Base-by-base conservation (phyloP, 2,329 filamentous ascomycete species). In the Xylaria hypoxylon region DNA sequence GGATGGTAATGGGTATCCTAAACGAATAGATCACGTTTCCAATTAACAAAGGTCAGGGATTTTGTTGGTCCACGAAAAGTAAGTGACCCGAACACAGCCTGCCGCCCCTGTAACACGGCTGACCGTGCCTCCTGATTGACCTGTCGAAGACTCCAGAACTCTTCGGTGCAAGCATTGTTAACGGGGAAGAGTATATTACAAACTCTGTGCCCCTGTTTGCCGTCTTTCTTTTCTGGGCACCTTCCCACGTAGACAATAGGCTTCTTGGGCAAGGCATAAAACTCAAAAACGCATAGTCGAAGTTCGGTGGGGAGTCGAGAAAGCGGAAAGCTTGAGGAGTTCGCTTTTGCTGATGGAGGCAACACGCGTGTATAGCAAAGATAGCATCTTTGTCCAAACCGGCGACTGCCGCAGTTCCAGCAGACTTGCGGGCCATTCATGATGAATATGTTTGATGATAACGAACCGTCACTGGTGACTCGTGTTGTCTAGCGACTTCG, bases 61-160 rank as follows among this genome's bases (percentile, higher is more conserved):
- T 10, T 33, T 10, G 7, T 10, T 2, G 31, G 31, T 8, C 1
- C 3, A 2, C 31, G 3, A 33, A 7, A 0, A 6, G 2, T 2
- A 38, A 17, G 2, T 3, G 35, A 38, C 15, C 22, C 42, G 15
- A 4, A 5, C 13, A 55, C 8, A 2, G 1, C 7, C 31, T 48
- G 33, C 13, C 56, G 47, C 3, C 45, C 61, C 11, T 19, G 35
- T 38, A 59, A 17, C 44, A 64, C 52, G 5, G 15, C 28, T 3
- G 15, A 35, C 13, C 61, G 33, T 35, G 53, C 26, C 19, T 64
- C 61, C 26, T 24, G 61, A 35, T 35, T 64, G 35, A 59, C 61
- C 44, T 35, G 61, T 10, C 35, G 11, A 13, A 57, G 44, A 52
- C 22, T 52, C 55, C 53, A 48, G 35, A 52, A 35, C 26, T 42